Conservation (phyloP, 306 rosid genomes). For the Luffa acutangula region DNA sequence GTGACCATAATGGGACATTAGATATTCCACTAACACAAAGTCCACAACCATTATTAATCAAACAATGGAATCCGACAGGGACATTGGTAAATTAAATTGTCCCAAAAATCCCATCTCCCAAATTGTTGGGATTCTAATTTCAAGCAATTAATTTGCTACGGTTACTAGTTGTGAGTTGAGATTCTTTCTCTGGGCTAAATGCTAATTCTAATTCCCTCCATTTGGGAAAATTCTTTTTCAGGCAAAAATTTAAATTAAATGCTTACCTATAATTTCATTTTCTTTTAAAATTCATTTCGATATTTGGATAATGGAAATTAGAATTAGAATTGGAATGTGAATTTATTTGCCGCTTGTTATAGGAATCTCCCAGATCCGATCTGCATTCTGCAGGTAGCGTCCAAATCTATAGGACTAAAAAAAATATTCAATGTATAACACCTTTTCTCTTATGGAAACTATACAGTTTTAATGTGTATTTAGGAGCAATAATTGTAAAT, state of each 20-base stretch:
- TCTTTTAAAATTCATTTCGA: neutral
- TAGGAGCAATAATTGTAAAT: neutral
- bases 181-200: neutral
- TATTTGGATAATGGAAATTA: neutral
- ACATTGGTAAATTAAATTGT: neutral
- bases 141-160: neutral
- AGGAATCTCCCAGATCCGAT: neutral
- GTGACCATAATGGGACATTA: neutral
- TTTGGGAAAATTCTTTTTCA: neutral
- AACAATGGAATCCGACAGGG: neutral
- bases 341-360: neutral
- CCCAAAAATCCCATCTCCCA: neutral
- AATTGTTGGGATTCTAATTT: neutral
- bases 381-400: neutral
- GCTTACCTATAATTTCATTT: neutral
- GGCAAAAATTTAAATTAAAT: neutral
- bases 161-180: neutral
- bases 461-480: neutral
- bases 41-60: neutral
- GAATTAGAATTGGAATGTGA: neutral
- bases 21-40: neutral
- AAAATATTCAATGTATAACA: too few relatives aligned
- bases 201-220: neutral
- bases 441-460: too few relatives aligned
- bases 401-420: neutral